Base-by-base conservation (phyloP, 805 yeast species). In the Yamadazyma ubonensis region DNA sequence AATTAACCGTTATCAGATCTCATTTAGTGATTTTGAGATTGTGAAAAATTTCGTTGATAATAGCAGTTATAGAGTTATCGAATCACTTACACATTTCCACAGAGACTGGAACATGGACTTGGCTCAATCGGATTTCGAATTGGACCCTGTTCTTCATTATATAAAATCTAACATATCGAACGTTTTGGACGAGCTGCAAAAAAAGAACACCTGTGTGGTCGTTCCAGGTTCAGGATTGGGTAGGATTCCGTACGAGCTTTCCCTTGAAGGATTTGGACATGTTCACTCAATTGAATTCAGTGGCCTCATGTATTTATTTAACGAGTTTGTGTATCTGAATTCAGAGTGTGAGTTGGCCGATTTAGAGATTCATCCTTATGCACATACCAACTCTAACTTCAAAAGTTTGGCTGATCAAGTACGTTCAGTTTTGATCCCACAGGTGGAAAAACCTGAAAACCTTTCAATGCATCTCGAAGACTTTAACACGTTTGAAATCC, bases 151-250 rank as follows among this genome's bases (percentile, higher is more conserved):
- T 32, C 47, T 78, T 21, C 54, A 65, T 1, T 88, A 79, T 46
- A 67, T 87, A 11, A 50, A 55, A 2, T 33, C 48, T 0, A 78
- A 78, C 31, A 55, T 83, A 15, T 52, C 59, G 3, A 36, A 48
- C 3, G 48, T 60, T 29, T 58, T 64, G 46, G 59, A 67, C 5
- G 44, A 33, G n/a, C 42, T 46, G 6, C 58, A 62, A 21, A 52
- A 61, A 27, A 12, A 42, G 0, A 61, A 64, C 5, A 76, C 86
- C 0, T 60, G 76, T 9, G 71, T 87, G 0, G 61, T 90, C 3
- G 76, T 86, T 1, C 97, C 98, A 0, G 98, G 98, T 0, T 78
- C 93, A 1, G 98, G 98, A 0, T 66, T 85, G 18, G 96, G 96
- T 0, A 67, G 88, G 48, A 63, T 88, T 0, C 81, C 96, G 1